Percentiles rank a stretch among this genome's conserved stretches.
phyloP scores from a whole-genome alignment of 1,284 basidiomycete species.

The Trichosporon sp. region DNA sequence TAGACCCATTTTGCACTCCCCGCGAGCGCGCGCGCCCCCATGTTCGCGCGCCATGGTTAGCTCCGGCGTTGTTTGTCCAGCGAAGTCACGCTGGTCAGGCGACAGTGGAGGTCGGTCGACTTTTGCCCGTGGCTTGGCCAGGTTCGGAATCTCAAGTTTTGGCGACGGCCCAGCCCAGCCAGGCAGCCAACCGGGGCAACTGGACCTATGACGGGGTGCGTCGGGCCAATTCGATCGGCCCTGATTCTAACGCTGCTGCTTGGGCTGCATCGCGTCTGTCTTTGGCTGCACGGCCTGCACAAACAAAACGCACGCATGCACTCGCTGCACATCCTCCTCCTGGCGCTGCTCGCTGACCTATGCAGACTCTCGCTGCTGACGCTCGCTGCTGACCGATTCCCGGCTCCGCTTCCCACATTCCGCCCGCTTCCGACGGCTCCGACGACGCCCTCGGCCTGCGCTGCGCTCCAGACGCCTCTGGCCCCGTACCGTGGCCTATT shows the following conservation, averaged over 20 bases:
- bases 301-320: too few relatives aligned
- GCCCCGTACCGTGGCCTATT: neutral
- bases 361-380: too few relatives aligned
- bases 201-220: neutral
- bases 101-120: neutral
- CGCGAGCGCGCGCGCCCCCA: neutral
- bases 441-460: neutral
- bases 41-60: too few relatives aligned
- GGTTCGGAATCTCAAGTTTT: neutral
- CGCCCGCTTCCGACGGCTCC: neutral
- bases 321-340: too few relatives aligned
- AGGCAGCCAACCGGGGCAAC: neutral
- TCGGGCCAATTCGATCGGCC: slow-evolving; percentile 2
- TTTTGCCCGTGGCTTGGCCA: too few relatives aligned
- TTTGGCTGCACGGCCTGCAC: neutral
- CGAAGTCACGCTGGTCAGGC: too few relatives aligned
- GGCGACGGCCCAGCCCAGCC: neutral
- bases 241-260: neutral
- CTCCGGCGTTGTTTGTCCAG: too few relatives aligned
- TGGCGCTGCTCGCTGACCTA: too few relatives aligned
- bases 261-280: slow-evolving; percentile 1
- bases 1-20: slow-evolving; percentile 1
- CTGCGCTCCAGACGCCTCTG: neutral
- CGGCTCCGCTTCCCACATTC: neutral
- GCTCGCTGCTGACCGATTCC: neutral